Base-by-base conservation (phyloP, 768 basidiomycete genomes). In the Mycena metata region DNA sequence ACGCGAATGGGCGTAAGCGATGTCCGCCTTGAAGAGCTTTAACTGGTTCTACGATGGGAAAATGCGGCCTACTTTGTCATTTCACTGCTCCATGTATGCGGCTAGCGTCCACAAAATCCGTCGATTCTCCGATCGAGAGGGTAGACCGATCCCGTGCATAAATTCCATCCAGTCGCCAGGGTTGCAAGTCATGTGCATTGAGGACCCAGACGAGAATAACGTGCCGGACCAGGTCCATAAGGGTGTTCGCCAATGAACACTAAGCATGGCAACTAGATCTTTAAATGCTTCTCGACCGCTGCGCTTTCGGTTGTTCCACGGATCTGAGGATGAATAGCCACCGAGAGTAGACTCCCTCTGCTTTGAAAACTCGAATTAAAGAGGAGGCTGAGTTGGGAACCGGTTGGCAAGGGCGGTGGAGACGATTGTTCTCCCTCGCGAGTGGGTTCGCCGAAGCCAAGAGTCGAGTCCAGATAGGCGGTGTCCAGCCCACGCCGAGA, bases 231-330 rank as follows among this genome's bases (percentile, higher is more conserved):
- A n/a, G n/a, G n/a, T n/a, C n/a, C n/a, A 36, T 7, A 12, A 36
- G 12, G 36, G 36, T 39, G 10, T 10, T 11, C 2, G 9, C 39
- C 15, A 39, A 39, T 39, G 39, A 39, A 10, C 15, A 15, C 39
- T 9, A 15, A 39, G 9, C 2, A 39, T 39, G 15, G 39, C 39
- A 2, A 9, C 39, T 10, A 39, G 39, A 39, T 15, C 9, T 30
- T 51, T 5, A 12, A 35, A 39, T 8, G 16, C 5, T 23, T 55
- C 54, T 30, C 43, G 46, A 7, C 54, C 55, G 64, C 55, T 43
- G 7, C 10, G 46, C 58, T 43, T 43, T 65, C 64, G 64, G 64
- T 43, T 21, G 56, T 65, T 65, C 56, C 50, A 26, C 64, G 64
- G 64, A 58, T 26, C 43, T 47, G 33, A 30, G 30, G 6, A 3